Conservation (phyloP, 371 early-diverging fungal genomes). For the Coemansia sp. region DNA sequence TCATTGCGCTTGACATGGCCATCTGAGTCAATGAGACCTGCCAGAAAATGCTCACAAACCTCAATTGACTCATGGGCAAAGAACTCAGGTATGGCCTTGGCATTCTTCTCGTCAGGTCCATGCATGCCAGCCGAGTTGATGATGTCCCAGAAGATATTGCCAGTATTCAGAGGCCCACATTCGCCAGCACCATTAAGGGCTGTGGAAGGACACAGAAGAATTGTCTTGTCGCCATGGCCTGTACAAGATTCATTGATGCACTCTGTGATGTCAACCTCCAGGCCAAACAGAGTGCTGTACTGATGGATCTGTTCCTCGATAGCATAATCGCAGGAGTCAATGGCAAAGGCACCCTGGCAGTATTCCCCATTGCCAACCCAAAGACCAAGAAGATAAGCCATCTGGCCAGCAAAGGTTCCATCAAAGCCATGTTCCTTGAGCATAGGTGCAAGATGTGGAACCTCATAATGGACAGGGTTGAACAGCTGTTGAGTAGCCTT, state of each 20-base stretch:
- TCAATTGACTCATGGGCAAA: slow-evolving; percentile 18
- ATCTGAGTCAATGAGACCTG: slow-evolving; percentile 31
- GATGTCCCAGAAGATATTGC: neutral
- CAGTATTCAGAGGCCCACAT: neutral
- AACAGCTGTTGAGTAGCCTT: slow-evolving; percentile 26
- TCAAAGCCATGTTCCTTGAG: slow-evolving; percentile 11
- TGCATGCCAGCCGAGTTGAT: neutral
- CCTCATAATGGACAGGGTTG: neutral
- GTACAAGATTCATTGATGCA: too few species aligned
- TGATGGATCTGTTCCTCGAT: slow-evolving; percentile 17
- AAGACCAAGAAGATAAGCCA: slow-evolving; percentile 33
- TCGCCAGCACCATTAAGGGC: neutral
- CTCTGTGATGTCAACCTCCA: neutral
- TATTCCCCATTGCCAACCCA: slow-evolving; percentile 7
- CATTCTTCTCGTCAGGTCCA: neutral
- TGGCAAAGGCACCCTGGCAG: neutral
- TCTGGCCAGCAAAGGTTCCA: neutral
- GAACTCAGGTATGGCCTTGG: neutral
- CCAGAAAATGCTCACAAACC: slow-evolving; percentile 38
- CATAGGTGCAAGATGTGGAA: slow-evolving; percentile 19
- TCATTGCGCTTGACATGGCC: neutral
- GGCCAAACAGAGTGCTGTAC: neutral
- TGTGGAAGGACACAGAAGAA: neutral
- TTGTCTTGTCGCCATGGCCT: neutral
- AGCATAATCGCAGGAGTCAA: slow-evolving; percentile 1